These are phyloP conservation scores for Colletotrichum eremochloae DNA, from an alignment of 2,329 filamentous ascomycete genomes.

Conservation along the genomic window DNA sequence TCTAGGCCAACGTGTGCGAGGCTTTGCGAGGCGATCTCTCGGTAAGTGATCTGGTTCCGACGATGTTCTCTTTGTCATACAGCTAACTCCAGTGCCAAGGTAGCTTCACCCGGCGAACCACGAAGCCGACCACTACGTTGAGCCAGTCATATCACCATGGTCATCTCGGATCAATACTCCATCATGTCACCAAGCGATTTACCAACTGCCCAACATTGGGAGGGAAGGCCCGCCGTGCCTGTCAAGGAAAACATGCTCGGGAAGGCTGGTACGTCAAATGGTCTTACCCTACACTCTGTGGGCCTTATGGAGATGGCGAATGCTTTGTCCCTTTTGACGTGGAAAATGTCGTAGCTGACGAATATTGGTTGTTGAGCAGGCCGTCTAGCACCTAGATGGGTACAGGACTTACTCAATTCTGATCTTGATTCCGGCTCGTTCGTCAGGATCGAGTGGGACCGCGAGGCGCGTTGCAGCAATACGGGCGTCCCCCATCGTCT, in stretches of 20 bases:
- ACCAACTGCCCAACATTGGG: constrained; percentile 32
- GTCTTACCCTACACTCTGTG: not conserved
- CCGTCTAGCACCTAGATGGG: constrained; percentile 56
- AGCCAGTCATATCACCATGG: not conserved
- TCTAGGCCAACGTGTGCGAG: not conserved
- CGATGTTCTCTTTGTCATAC: not conserved
- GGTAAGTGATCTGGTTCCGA: not conserved
- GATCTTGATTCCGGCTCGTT: constrained; percentile 48
- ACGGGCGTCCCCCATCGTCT: constrained; percentile 49
- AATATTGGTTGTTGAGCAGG: constrained; percentile 33
- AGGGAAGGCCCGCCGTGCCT: constrained; percentile 24
- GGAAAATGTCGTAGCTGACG: not conserved
- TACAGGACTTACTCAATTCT: constrained; percentile 56
- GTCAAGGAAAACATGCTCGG: constrained; percentile 32
- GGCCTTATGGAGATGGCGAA: too few relatives aligned
- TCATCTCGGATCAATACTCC: not conserved
- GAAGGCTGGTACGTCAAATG: constrained; percentile 31
- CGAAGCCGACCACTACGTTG: not conserved
- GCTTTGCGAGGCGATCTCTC: not conserved
- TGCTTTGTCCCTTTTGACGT: not conserved
- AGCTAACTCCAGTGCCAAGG: not conserved
- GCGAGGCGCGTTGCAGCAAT: constrained; percentile 49
- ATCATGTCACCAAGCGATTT: constrained; percentile 33
- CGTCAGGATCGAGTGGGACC: constrained; percentile 51
- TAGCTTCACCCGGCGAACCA: not conserved